Evolutionary conservation across 257 asterid species (phyloP), one percentile per base, ranked within the genome.

Genomic region (Anisodus tanguticus): DNA sequence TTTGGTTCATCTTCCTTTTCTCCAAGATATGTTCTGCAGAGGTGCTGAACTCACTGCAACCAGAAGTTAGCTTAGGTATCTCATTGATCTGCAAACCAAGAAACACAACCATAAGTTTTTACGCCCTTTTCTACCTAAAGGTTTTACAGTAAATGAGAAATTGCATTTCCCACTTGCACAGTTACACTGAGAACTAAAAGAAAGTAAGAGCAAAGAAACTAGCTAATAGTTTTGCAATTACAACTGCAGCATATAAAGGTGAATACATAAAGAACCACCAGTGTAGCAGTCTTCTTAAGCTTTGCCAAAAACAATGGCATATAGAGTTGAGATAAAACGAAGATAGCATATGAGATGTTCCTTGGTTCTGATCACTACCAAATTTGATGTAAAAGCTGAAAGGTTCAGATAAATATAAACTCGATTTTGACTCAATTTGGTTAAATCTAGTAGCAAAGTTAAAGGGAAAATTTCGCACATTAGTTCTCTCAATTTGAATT

Each of bases 1-100:
- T 94, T 88, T 95, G 98, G 88, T 97, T 97, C 98, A 92, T 88
- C 92, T 92, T 97, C 91, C 99, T 93, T 84, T 97, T 95, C 87
- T 97, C 99, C 94, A 97, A 86, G 81, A 95, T 95, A 83, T 91
- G 89, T 86, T 92, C 94, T 26, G 97, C 99, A 54, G 97, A 95
- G 83, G 93, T 97, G 85, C 92, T 89, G 87, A 97, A 97, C 88
- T 97, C 98, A 39, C 94, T 86, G 91, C 99, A 97, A 62, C 97
- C 97, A 82, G 98, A 90, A 55, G 98, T 92, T 70, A 97, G 88
- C 88, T 93, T 95, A 5, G 97, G 99, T 85, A 97, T 91, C 88
- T 95, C 98, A 91, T 91, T 91, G 82, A 95, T 92, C 99, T 97
- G 97, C 85, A 91, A 85, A 86, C 79, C 37, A 86, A 64, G 86